Conservation (phyloP, 345 rosid genomes). For the Psidium friedrichsthalianum region DNA sequence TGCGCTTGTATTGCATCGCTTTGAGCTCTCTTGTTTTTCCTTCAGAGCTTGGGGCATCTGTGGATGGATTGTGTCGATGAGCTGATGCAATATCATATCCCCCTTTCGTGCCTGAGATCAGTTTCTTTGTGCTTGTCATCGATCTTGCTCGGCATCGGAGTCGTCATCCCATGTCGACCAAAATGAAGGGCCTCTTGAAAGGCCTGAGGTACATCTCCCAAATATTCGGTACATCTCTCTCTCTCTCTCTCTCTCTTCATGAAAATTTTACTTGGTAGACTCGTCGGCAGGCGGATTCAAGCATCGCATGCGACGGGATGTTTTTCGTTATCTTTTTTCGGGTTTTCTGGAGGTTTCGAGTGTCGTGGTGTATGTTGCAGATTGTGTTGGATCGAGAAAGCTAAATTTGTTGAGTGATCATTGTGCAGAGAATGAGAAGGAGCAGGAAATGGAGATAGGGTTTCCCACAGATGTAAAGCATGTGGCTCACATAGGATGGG, state of each 20-base stretch:
- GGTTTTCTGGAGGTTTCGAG: neutral
- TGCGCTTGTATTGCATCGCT: neutral
- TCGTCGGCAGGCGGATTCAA: neutral
- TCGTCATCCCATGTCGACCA: constrained; percentile 5
- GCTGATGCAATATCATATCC: neutral
- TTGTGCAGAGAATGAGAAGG: constrained; percentile 45
- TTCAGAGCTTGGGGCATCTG: neutral
- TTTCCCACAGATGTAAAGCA: constrained; percentile 83
- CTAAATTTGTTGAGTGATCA: neutral
- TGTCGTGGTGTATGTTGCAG: neutral
- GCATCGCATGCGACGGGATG: neutral
- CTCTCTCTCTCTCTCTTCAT: neutral
- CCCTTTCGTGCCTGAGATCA: neutral
- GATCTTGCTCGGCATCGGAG: neutral
- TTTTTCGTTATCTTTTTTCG: neutral
- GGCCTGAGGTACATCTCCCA: constrained; percentile 54
- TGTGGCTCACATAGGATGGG: constrained; percentile 76
- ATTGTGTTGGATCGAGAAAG: neutral
- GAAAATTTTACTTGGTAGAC: neutral
- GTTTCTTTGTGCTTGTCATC: neutral
- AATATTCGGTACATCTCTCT: constrained; percentile 39
- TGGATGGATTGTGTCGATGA: neutral
- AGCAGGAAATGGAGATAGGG: constrained; percentile 62
- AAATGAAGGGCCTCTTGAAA: constrained; percentile 50
- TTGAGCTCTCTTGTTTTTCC: neutral